Evolutionary conservation across 805 yeast genomes (phyloP), one percentile per base, ranked within the genome.

Genomic region (Wickerhamiella domercqiae): DNA sequence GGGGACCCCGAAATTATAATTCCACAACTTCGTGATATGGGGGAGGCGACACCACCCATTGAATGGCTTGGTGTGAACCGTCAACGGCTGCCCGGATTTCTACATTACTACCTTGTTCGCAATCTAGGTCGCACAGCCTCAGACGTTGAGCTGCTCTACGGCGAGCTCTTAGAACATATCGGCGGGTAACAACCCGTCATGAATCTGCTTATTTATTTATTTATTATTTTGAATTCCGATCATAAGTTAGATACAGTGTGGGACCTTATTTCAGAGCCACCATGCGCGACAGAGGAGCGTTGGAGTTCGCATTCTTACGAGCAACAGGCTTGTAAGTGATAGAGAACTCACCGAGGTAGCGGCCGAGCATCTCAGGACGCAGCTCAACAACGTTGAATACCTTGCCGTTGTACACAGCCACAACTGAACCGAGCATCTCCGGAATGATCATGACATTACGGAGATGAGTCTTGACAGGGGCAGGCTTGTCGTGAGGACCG

Each of bases 281-380:
- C 54, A 50, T 50, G 38, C 47, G 47, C 35, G 54, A 43, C 34
- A 50, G 48, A 21, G 53, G 53, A 36, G 51, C 47, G 45, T 49
- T 49, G 35, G 49, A 48, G 41, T 46, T 49, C 42, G 54, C 44
- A 43, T 48, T 78, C 78, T 96, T 96, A 76, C 93, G 99, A 76
- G 93, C 83, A 66, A 87, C 96, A 65, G 99, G 98, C 68, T 94
- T 81, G 77, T 90, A 90, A 60, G 98, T 74, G 71, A 90, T 90
- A 62, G 98, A 87, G 83, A 90, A 90, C 75, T 90, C 99, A 73
- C 96, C 99, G 61, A 90, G 81, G 93, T 90, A 90, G 80, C 87
- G 95, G 66, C 98, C 97, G 65, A 87, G 86, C 98, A 90, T 90
- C 75, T 90, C 99, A 62, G 98, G 95, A 69, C 73, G 84, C 71